A percentile compares a stretch with the other conserved stretches of the same genome.
Conservation (phyloP, 345 rosid species). For the Noccaea bulbosa region DNA sequence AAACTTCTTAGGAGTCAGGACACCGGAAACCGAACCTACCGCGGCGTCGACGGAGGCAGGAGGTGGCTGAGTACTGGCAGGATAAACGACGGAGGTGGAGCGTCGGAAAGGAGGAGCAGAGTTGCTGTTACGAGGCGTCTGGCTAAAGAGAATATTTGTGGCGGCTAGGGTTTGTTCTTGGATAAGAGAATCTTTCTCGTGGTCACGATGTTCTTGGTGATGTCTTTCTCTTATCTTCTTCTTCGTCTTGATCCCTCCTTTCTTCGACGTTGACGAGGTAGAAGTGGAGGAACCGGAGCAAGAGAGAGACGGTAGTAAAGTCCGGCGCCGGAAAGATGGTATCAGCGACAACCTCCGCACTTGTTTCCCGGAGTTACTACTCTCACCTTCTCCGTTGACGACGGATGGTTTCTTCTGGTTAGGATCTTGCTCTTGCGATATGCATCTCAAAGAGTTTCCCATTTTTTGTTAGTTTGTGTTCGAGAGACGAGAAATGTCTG, state of each 20-base stretch:
- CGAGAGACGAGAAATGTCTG: not conserved
- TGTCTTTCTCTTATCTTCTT: conserved; percentile 48
- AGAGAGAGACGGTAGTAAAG: conserved; percentile 41
- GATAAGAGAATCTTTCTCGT: conserved; percentile 57
- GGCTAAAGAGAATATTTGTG: conserved; percentile 71
- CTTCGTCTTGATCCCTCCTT: conserved; percentile 40
- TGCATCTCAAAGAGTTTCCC: conserved; percentile 47
- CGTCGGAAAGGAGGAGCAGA: conserved; percentile 69
- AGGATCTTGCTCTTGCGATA: conserved; percentile 46
- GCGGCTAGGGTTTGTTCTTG: conserved; percentile 85
- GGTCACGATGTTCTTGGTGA: conserved; percentile 40
- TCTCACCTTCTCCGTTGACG: conserved; percentile 31
- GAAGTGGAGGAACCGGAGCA: conserved; percentile 46
- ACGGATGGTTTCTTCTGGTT: conserved; percentile 42
- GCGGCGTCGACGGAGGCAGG: conserved; percentile 18
- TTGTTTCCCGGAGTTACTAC: conserved; percentile 31
- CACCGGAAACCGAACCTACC: conserved; percentile 42
- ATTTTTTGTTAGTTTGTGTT: conserved; percentile 15
- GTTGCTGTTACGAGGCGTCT: conserved; percentile 56
- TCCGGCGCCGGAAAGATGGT: conserved; percentile 44
- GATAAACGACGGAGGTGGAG: conserved; percentile 75
- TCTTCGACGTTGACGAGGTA: conserved; percentile 38
- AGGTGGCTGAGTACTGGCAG: conserved; percentile 40
- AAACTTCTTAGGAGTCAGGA: conserved; percentile 67
- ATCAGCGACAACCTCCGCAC: conserved; percentile 37